Base-by-base conservation (phyloP, 345 rosid genomes). In the Euphorbia tirucalli region DNA sequence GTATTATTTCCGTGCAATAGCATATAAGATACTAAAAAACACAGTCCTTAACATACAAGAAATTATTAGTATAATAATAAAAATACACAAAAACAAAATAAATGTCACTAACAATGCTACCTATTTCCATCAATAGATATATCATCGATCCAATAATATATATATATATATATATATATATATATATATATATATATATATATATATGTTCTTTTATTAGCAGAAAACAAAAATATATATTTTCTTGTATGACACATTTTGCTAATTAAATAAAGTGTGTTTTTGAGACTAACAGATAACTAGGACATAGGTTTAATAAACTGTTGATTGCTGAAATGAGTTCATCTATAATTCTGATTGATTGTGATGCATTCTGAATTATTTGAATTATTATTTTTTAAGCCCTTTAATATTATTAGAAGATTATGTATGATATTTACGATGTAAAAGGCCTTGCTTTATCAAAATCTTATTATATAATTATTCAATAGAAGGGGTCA, bases 161-260 rank as follows among this genome's bases (percentile, higher is more conserved):
- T 24, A 11, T 27, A 27, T n/a, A 21, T 63, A 27, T 27, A n/a
- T n/a, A n/a, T n/a, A n/a, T n/a, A n/a, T n/a, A n/a, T n/a, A n/a
- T n/a, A n/a, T n/a, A n/a, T n/a, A n/a, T n/a, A n/a, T n/a, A n/a
- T n/a, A n/a, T n/a, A n/a, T n/a, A n/a, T n/a, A n/a, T n/a, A n/a
- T n/a, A n/a, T n/a, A n/a, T n/a, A n/a, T n/a, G n/a, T n/a, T 31
- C 37, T 7, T 70, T 46, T 25, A 28, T 27, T 22, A 35, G 27
- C 25, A 49, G n/a, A 32, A 49, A 37, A 27, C 32, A 35, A 60
- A 10, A 24, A 8, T 21, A 22, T 55, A 24, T 0, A 19, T 63
- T 76, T 74, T 44, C 79, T 60, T 79, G 75, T 24, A 61, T 70
- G 66, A 71, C 16, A 65, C 56, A 69, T 31, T 67, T 70, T 70